A percentile compares a stretch with the other conserved stretches of the same genome.
Evolutionary conservation across 2,329 filamentous ascomycete genomes (phyloP).

Genomic region (Xylaria sp.): DNA sequence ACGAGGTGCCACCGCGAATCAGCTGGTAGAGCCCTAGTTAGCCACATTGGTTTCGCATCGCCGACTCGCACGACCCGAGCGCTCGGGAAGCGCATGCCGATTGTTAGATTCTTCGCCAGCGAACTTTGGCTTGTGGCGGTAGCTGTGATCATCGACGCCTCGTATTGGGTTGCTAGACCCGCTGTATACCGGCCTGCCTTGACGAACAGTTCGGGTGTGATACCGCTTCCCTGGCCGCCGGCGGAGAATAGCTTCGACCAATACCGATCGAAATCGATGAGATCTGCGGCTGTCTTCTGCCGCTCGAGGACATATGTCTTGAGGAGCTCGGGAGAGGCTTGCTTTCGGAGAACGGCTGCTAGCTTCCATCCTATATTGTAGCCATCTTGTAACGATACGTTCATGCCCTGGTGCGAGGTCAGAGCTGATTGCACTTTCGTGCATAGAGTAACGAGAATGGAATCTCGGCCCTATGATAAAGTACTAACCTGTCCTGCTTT

Average conservation of each 20-base stretch:
- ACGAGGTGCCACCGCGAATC: conserved; percentile 52
- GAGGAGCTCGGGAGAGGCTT: conserved; percentile 50
- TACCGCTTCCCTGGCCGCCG: conserved; percentile 44
- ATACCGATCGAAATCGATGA: conserved; percentile 66
- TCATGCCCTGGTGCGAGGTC: conserved; percentile 53
- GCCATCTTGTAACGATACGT: conserved; percentile 65
- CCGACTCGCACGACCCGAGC: conserved; percentile 64
- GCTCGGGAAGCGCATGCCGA: conserved; percentile 64
- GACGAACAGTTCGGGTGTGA: conserved; percentile 56
- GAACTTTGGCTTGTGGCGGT: conserved; percentile 40
- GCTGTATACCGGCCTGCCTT: conserved; percentile 65
- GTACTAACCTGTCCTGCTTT: conserved; percentile 61
- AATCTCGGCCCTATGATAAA: neutral
- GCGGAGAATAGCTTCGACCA: conserved; percentile 60
- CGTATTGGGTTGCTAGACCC: conserved; percentile 62
- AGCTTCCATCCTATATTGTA: conserved; percentile 69
- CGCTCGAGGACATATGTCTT: conserved; percentile 61
- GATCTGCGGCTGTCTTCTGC: conserved; percentile 57
- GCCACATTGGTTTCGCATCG: conserved; percentile 62
- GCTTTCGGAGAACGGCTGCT: conserved; percentile 52
- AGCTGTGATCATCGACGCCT: conserved; percentile 53
- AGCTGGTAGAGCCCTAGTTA: conserved; percentile 57
- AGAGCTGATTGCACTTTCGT: neutral
- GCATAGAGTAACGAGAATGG: neutral
- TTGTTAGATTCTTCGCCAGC: conserved; percentile 48